Evolutionary conservation across 805 yeast species (phyloP).

Genomic region (Scheffersomyces coipomensis): DNA sequence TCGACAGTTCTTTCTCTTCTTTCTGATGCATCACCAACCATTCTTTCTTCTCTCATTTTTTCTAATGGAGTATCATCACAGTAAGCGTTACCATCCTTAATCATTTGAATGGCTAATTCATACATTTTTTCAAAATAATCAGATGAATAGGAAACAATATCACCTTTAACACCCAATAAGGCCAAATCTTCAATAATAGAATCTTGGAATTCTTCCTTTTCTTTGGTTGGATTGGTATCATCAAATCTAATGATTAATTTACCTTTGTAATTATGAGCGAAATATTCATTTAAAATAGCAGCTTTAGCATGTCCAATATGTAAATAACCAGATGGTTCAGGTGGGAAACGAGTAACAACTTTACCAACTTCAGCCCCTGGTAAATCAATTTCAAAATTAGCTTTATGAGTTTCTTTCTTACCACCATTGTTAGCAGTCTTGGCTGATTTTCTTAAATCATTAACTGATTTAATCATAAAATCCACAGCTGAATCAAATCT

Average conservation of each 20-base stretch:
- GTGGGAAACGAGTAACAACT: conserved; percentile 98
- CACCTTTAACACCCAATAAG: conserved; percentile 91
- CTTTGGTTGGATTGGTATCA: conserved; percentile 97
- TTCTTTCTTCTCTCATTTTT: conserved; percentile 97
- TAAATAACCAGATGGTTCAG: conserved; percentile 98
- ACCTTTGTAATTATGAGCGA: conserved; percentile 94
- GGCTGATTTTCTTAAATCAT: conserved; percentile 67
- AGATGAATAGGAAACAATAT: conserved; percentile 82
- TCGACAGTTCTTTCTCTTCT: conserved; percentile 93
- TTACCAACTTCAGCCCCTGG: conserved; percentile 89
- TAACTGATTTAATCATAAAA: conserved; percentile 61
- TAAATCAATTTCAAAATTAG: conserved; percentile 90
- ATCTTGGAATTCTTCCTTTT: conserved; percentile 91
- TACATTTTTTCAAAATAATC: conserved; percentile 93
- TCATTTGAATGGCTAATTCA: conserved; percentile 78
- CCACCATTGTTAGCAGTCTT: conserved; percentile 49
- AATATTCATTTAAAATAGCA: conserved; percentile 92
- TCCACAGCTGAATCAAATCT: conserved; percentile 72
- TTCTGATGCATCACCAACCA: conserved; percentile 90
- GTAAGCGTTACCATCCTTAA: conserved; percentile 95
- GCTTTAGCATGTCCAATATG: conserved; percentile 99
- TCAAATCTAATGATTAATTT: conserved; percentile 95
- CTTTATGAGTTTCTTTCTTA: conserved; percentile 87
- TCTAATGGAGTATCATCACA: conserved; percentile 96
- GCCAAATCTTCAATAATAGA: conserved; percentile 90